A percentile compares a stretch with the other conserved stretches of the same genome.
Conservation (phyloP, 1,139 yeast species). For the Blastobotrys capitulatus region DNA sequence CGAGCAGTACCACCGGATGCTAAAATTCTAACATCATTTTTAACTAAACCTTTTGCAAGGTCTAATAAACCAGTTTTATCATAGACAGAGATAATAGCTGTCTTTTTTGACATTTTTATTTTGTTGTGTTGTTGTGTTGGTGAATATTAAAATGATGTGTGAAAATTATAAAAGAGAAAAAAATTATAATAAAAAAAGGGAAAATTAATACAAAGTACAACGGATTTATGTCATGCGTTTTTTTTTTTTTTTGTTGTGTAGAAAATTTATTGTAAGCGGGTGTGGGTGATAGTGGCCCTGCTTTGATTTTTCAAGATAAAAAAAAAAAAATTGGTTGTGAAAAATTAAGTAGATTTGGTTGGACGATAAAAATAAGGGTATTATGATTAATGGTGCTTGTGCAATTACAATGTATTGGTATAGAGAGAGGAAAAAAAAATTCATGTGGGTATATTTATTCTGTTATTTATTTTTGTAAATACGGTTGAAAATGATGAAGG, state of each 20-base stretch:
- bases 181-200: neutral
- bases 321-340: neutral
- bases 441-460: no score
- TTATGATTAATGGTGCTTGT: no score
- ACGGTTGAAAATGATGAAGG: no score
- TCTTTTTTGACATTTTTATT: constrained; percentile 43
- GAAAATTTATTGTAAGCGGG: no score
- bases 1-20: constrained; percentile 98
- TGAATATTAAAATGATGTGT: neutral
- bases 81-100: constrained; percentile 94
- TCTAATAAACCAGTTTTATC: constrained; percentile 96
- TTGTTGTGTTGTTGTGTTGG: neutral
- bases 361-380: neutral
- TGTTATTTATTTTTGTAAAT: no score
- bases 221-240: neutral
- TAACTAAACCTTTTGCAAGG: constrained; percentile 88
- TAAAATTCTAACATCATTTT: constrained; percentile 80
- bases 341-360: neutral
- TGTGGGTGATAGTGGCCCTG: no score
- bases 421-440: no score
- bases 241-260: no score
- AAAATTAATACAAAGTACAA: neutral
- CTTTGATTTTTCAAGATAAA: no score
- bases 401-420: no score
- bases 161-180: neutral